phyloP scores from a whole-genome alignment of 768 basidiomycete genomes.

The Kwoniella shandongensis region DNA sequence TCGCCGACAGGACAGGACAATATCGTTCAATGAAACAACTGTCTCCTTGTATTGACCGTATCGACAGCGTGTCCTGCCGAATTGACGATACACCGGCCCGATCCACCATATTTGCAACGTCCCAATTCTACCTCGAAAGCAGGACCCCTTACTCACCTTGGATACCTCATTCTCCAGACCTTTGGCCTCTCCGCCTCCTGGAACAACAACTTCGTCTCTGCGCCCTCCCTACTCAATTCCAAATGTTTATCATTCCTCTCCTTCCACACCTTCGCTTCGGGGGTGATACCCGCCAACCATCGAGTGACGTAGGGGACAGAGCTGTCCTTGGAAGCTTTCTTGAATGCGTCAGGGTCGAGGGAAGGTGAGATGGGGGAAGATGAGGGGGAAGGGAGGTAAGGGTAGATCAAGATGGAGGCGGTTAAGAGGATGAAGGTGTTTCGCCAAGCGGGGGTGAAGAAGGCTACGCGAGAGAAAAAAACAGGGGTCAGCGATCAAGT shows the following conservation, averaged over 20 bases:
- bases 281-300: constrained; percentile 48
- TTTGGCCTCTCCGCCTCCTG: constrained; percentile 55
- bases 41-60: no score
- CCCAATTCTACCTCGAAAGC: no score
- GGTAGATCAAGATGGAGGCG: constrained; percentile 42
- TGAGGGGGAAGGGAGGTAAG: constrained; percentile 49
- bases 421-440: constrained; percentile 45
- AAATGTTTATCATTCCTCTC: constrained; percentile 55
- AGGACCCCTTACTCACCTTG: constrained; percentile 54
- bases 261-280: constrained; percentile 48
- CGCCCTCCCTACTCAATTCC: constrained; percentile 47
- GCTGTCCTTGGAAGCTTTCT: constrained; percentile 16
- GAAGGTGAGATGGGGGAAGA: constrained; percentile 34
- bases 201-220: constrained; percentile 54
- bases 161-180: constrained; percentile 51
- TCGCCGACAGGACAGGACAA: no score
- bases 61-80: no score
- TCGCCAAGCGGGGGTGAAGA: constrained; percentile 53
- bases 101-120: no score
- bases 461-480: constrained; percentile 35
- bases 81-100: no score
- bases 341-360: constrained; percentile 28
- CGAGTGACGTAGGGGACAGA: constrained; percentile 45
- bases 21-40: no score
- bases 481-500: not conserved